Conservation (phyloP, 495 filamentous ascomycete species). For the Friedmanniomyces simplex region DNA sequence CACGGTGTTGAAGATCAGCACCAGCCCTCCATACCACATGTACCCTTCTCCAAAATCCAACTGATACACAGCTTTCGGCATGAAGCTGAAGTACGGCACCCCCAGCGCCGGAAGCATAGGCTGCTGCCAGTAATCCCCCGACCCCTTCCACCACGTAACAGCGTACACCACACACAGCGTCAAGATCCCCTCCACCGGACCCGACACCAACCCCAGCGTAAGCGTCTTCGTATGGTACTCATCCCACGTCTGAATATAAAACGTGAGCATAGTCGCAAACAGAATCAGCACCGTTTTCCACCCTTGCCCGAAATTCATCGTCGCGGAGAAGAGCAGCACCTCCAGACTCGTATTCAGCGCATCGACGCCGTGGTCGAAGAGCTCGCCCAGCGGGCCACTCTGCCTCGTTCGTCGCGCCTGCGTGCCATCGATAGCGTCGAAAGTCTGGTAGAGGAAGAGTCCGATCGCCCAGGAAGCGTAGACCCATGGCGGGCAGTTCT, state of each 20-base stretch:
- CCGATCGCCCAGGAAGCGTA: slow-evolving; percentile 85
- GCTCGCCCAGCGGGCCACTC: slow-evolving; percentile 85
- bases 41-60: slow-evolving; percentile 85
- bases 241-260: slow-evolving; percentile 98
- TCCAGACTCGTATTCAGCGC: slow-evolving; percentile 93
- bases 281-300: slow-evolving; percentile 80
- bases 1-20: slow-evolving; percentile 75
- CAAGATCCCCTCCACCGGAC: slow-evolving; percentile 89
- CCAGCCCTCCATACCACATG: slow-evolving; percentile 75
- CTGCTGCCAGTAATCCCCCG: slow-evolving; percentile 86
- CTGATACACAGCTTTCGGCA: slow-evolving; percentile 61
- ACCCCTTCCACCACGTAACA: slow-evolving; percentile 74
- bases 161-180: slow-evolving; percentile 73
- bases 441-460: slow-evolving; percentile 93
- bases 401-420: slow-evolving; percentile 90
- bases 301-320: slow-evolving; percentile 84
- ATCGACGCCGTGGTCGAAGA: slow-evolving; percentile 97
- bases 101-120: slow-evolving; percentile 64
- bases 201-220: slow-evolving; percentile 83
- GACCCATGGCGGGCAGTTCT: slow-evolving; percentile 89
- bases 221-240: slow-evolving; percentile 97
- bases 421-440: slow-evolving; percentile 91
- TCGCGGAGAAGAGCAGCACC: slow-evolving; percentile 77
- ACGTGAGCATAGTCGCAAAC: slow-evolving; percentile 77
- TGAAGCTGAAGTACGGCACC: slow-evolving; percentile 45